Evolutionary conservation across 2,329 filamentous ascomycete species (phyloP).

Genomic region (Tolypocladium sp.): DNA sequence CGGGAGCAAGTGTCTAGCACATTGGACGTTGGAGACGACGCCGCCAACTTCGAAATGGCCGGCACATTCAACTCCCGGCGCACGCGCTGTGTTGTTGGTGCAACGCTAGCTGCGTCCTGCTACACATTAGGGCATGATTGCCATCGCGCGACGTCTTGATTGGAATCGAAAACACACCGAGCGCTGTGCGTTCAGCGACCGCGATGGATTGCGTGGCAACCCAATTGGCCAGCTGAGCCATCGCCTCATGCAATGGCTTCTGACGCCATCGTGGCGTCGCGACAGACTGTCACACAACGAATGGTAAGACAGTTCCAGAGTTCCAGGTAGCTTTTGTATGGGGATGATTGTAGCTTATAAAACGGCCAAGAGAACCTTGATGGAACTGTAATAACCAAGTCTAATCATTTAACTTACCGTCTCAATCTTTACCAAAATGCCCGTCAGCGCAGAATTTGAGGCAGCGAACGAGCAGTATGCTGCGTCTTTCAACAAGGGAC

Average conservation of each 20-base stretch:
- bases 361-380: neutral
- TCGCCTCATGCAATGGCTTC: neutral
- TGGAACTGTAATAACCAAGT: neutral
- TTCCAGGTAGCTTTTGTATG: neutral
- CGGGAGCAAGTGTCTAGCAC: too few species aligned
- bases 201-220: too few species aligned
- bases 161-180: neutral
- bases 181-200: neutral
- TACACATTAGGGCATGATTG: neutral
- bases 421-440: constrained; percentile 1
- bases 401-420: neutral
- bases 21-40: neutral
- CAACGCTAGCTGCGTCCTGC: neutral
- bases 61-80: neutral
- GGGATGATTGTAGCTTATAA: neutral
- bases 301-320: neutral
- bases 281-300: neutral
- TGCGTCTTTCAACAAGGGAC: constrained; percentile 57
- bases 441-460: constrained; percentile 16
- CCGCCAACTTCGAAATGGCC: neutral
- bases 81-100: neutral
- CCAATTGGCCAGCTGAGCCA: neutral
- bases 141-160: neutral
- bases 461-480: constrained; percentile 41
- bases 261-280: neutral